phyloP scores from a whole-genome alignment of 108 stramenopile species.

The Stephanodiscus minutulus region DNA sequence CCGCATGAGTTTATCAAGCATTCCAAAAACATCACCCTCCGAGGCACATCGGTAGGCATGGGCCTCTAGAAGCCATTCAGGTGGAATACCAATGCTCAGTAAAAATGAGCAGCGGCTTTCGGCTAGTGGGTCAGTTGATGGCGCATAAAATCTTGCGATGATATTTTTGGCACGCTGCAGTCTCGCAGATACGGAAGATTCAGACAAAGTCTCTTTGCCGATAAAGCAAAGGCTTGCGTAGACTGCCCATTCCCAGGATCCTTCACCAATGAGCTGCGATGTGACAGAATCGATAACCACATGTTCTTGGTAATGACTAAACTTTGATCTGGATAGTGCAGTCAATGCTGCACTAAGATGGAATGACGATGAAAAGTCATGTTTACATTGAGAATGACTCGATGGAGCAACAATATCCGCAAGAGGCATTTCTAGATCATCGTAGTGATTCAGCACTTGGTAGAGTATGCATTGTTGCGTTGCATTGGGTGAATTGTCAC shows the following conservation, averaged over 20 bases:
- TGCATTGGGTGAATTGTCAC: neutral
- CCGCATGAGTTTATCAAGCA: slow-evolving; percentile 50
- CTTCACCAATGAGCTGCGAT: slow-evolving; percentile 61
- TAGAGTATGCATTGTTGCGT: slow-evolving; percentile 54
- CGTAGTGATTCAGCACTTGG: slow-evolving; percentile 52
- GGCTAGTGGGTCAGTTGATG: slow-evolving; percentile 26
- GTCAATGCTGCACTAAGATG: slow-evolving; percentile 60
- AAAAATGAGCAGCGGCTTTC: slow-evolving; percentile 50
- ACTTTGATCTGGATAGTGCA: slow-evolving; percentile 42
- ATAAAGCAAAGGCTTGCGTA: slow-evolving; percentile 63
- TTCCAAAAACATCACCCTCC: slow-evolving; percentile 48
- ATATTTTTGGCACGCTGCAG: slow-evolving; percentile 55
- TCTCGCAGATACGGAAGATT: slow-evolving; percentile 24
- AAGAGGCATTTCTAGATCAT: slow-evolving; percentile 15
- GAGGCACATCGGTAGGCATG: slow-evolving; percentile 48
- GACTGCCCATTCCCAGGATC: slow-evolving; percentile 84
- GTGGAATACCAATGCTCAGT: slow-evolving; percentile 58
- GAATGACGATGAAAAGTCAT: slow-evolving; percentile 56
- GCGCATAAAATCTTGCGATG: slow-evolving; percentile 51
- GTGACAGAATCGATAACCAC: slow-evolving; percentile 59
- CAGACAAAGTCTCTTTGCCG: slow-evolving; percentile 7
- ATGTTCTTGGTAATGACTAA: slow-evolving; percentile 51
- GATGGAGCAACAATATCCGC: slow-evolving; percentile 34
- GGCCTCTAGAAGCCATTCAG: slow-evolving; percentile 67
- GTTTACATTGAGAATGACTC: slow-evolving; percentile 37